Conservation (phyloP, 441 rosid genomes). For the Jatropha podagrica region DNA sequence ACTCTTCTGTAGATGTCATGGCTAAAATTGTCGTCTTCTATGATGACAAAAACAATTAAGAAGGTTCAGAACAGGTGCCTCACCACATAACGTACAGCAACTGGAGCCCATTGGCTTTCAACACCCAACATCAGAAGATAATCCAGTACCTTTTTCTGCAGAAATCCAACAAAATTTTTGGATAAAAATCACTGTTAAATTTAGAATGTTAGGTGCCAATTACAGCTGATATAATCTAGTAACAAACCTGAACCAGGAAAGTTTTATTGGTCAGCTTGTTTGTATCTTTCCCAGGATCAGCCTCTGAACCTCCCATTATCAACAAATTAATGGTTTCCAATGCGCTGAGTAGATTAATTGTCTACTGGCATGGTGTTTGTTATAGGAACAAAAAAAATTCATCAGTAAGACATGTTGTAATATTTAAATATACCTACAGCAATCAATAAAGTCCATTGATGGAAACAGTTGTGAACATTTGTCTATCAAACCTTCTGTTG, state of each 20-base stretch:
- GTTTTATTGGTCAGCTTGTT: conserved; percentile 80
- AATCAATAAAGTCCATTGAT: conserved; percentile 19
- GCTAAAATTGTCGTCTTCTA: background rate
- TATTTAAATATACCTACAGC: background rate
- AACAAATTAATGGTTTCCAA: conserved; percentile 86
- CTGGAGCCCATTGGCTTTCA: conserved; percentile 97
- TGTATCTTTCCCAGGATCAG: conserved; percentile 70
- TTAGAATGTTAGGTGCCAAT: background rate
- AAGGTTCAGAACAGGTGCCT: conserved; percentile 28
- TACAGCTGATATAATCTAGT: conserved; percentile 8
- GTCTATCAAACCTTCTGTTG: conserved; percentile 94
- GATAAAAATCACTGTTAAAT: conserved; percentile 20
- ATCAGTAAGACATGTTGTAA: conserved; percentile 42
- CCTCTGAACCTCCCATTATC: conserved; percentile 65
- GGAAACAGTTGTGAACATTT: conserved; percentile 18
- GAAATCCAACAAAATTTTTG: conserved; percentile 21
- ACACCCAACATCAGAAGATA: conserved; percentile 84
- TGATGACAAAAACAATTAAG: background rate
- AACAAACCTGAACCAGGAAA: conserved; percentile 81
- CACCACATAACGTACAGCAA: conserved; percentile 86
- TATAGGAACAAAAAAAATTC: conserved; percentile 38
- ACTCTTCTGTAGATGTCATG: conserved; percentile 4
- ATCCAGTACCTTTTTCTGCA: conserved; percentile 78
- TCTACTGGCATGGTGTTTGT: conserved; percentile 84
- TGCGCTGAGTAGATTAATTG: conserved; percentile 81